These are phyloP conservation scores for Linnemannia zychae DNA, from an alignment of 192 early-diverging fungal genomes.

Conservation along the genomic window DNA sequence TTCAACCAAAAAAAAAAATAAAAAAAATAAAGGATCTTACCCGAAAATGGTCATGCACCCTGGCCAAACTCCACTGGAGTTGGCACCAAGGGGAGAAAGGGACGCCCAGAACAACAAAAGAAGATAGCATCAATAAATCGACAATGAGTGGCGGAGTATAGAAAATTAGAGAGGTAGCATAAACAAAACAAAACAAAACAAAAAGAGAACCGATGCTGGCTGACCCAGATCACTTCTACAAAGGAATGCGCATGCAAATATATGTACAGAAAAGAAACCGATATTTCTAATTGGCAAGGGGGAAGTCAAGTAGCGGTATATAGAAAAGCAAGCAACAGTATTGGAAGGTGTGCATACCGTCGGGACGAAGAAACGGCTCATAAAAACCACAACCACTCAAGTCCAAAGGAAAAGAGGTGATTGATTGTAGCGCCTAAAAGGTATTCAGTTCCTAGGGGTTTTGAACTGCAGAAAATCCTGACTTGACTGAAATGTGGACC, in stretches of 20 bases:
- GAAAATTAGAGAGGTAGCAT: neutral
- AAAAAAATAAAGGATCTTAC: neutral
- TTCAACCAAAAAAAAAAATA: neutral
- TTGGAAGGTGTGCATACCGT: neutral
- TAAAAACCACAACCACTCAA: neutral
- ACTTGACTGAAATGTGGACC: neutral
- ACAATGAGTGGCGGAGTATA: neutral
- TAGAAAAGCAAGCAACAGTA: neutral
- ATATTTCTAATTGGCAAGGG: neutral
- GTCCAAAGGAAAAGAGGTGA: neutral
- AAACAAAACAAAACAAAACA: neutral
- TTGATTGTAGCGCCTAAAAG: neutral
- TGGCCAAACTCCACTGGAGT: neutral
- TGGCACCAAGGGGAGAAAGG: neutral
- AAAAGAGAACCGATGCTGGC: neutral
- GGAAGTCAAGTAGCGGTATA: neutral
- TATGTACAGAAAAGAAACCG: neutral
- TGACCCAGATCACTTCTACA: neutral
- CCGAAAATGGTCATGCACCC: slow-evolving; percentile 10
- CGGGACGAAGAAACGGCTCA: neutral
- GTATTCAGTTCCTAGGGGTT: neutral
- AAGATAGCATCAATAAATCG: no score
- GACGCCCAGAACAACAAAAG: neutral
- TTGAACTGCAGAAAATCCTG: neutral
- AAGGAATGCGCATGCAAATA: slow-evolving; percentile 1